Evolutionary conservation across 208 protist genomes (phyloP).

Genomic region (Leishmania gerbilli): DNA sequence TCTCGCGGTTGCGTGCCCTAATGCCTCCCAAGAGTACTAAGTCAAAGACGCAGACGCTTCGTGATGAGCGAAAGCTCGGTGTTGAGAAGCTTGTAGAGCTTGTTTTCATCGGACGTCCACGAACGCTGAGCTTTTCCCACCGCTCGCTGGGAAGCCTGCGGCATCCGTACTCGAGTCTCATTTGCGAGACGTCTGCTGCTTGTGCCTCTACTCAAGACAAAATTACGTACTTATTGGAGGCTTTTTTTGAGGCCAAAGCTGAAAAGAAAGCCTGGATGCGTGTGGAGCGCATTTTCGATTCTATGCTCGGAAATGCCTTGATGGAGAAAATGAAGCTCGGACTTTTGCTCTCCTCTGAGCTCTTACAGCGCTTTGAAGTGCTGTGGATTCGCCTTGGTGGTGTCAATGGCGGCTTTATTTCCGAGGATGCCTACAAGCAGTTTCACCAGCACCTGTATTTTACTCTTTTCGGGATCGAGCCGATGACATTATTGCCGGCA

Average conservation of each 20-base stretch:
- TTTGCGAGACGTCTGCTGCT: slow-evolving; percentile 37
- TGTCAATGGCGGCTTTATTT: slow-evolving; percentile 23
- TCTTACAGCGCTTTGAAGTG: slow-evolving; percentile 46
- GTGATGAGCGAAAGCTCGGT: slow-evolving; percentile 27
- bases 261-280: slow-evolving; percentile 59
- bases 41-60: neutral
- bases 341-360: slow-evolving; percentile 41
- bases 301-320: slow-evolving; percentile 53
- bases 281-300: slow-evolving; percentile 65
- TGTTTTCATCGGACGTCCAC: slow-evolving; percentile 59
- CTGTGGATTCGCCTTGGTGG: slow-evolving; percentile 54
- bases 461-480: slow-evolving; percentile 50
- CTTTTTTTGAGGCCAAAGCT: slow-evolving; percentile 45
- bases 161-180: slow-evolving; percentile 64
- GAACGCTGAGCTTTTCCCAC: slow-evolving; percentile 76
- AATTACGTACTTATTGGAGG: slow-evolving; percentile 51
- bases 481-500: slow-evolving; percentile 45
- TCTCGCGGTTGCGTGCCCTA: neutral
- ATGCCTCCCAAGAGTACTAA: neutral
- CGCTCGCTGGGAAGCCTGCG: slow-evolving; percentile 59
- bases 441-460: slow-evolving; percentile 70
- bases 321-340: slow-evolving; percentile 57
- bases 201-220: slow-evolving; percentile 20
- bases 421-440: slow-evolving; percentile 57
- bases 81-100: slow-evolving; percentile 65